A percentile compares a stretch with the other conserved stretches of the same genome.
These are phyloP conservation scores for Cyathus striatus DNA, from an alignment of 768 basidiomycete genomes.

Conservation along the genomic window DNA sequence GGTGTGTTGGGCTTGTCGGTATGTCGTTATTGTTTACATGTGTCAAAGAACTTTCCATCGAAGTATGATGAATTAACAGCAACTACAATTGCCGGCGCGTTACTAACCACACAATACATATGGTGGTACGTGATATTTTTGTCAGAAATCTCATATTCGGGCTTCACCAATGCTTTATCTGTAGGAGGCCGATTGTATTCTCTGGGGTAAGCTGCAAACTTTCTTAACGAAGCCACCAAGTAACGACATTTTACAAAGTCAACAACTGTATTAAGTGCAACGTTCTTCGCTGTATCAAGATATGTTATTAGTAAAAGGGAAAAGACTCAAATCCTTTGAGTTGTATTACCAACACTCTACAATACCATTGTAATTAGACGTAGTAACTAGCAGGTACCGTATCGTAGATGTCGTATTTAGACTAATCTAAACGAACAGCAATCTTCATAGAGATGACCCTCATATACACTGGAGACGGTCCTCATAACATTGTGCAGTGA, in stretches of 20 bases:
- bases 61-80: background rate
- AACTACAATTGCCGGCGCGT: background rate
- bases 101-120: background rate
- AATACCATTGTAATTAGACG: too few relatives aligned
- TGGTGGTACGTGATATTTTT: constrained; percentile 1
- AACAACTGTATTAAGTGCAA: background rate
- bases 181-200: background rate
- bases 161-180: background rate
- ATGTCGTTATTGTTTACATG: background rate
- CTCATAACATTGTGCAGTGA: too few relatives aligned
- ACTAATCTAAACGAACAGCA: too few relatives aligned
- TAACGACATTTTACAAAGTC: background rate
- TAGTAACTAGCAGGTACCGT: too few relatives aligned
- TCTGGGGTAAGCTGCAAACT: background rate
- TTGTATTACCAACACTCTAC: too few relatives aligned
- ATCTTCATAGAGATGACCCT: too few relatives aligned
- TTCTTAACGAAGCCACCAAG: background rate
- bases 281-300: background rate
- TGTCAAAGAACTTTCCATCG: background rate
- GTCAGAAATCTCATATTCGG: background rate
- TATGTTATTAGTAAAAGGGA: background rate
- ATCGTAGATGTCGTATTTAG: too few relatives aligned
- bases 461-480: too few relatives aligned
- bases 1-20: background rate
- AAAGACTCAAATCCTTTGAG: background rate